A percentile compares a stretch with the other conserved stretches of the same genome.
Conservation (phyloP, 768 basidiomycete genomes). For the Suillus fuscotomentosus region DNA sequence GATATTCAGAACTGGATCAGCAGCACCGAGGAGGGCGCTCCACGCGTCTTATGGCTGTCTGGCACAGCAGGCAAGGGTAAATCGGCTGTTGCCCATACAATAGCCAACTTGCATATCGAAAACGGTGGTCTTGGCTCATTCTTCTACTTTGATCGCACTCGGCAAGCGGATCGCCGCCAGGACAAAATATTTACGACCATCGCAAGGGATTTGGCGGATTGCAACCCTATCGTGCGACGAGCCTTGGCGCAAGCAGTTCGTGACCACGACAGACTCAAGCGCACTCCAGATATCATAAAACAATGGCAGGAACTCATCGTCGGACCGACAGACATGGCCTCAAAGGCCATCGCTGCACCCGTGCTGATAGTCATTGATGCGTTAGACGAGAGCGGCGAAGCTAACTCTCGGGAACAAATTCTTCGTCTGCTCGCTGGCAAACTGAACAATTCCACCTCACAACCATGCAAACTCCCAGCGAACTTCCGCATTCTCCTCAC, state of each 20-base stretch:
- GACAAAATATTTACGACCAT: conserved; percentile 4
- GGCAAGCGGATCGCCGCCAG: neutral
- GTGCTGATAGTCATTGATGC: conserved; percentile 27
- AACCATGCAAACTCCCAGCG: neutral
- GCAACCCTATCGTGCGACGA: neutral
- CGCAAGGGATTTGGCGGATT: neutral
- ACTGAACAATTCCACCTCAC: neutral
- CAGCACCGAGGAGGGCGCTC: neutral
- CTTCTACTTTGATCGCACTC: conserved; percentile 14
- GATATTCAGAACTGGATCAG: conserved; percentile 17
- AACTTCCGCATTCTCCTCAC: conserved; percentile 16
- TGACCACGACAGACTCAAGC: neutral
- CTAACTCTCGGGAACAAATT: conserved; percentile 8
- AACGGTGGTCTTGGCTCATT: conserved; percentile 13
- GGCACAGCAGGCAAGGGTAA: conserved; percentile 18
- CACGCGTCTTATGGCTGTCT: conserved; percentile 12
- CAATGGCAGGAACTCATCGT: conserved; percentile 20
- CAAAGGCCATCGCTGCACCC: conserved; percentile 12
- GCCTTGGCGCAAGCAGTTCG: neutral
- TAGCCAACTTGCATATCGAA: conserved; percentile 9
- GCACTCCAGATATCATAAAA: neutral
- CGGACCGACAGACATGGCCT: conserved; percentile 2
- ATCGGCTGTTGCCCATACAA: conserved; percentile 18
- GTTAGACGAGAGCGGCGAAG: conserved; percentile 17
- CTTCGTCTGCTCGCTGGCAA: conserved; percentile 10